Evolutionary conservation across 2,329 filamentous ascomycete species (phyloP), one percentile per base, ranked within the genome.

Genomic region (Aureobasidium sp.): DNA sequence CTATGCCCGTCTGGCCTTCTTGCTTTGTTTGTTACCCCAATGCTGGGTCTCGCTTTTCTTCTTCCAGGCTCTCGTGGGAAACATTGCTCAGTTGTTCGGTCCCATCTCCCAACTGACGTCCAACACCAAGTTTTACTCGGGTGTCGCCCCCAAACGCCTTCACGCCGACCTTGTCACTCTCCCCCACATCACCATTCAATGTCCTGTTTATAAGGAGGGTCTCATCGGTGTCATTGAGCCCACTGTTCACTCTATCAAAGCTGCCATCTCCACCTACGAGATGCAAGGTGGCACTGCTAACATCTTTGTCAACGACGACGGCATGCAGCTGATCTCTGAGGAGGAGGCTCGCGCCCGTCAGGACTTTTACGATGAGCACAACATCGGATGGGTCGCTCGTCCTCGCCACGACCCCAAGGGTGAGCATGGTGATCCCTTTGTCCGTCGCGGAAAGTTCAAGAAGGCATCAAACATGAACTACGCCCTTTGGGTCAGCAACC

Each of bases 381-480:
- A 74, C 65, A 79, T 80, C 63, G 78, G 78, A 9, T 80, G 78
- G 78, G 77, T 78, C 12, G 72, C 78, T 5, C 75, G 78, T 37
- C 78, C 78, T 8, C 75, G 75, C 66, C 77, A 80, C 66, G 80
- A 82, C 68, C 73, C 81, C 24, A 80, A 81, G 66, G 78, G 79
- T 35, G 74, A 76, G 3, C 77, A 83, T 31, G 77, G 77, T 50
- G 73, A 73, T n/a, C 72, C 74, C 2, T 85, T 82, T 66, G 63
- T 79, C 22, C 78, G 83, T 61, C 78, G 78, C 49, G 85, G 85
- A 64, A 87, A 87, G 71, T 88, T 88, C 76, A 88, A 88, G 76
- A 88, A 88, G 73, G 85, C 85, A 2, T 87, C 85, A 33, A 88
- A 88, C 76, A 88, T 89, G 85, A 89, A 88, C 73, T 88, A 86